Conservation (phyloP, 305 asterid genomes). For the Fraxinus platypoda region DNA sequence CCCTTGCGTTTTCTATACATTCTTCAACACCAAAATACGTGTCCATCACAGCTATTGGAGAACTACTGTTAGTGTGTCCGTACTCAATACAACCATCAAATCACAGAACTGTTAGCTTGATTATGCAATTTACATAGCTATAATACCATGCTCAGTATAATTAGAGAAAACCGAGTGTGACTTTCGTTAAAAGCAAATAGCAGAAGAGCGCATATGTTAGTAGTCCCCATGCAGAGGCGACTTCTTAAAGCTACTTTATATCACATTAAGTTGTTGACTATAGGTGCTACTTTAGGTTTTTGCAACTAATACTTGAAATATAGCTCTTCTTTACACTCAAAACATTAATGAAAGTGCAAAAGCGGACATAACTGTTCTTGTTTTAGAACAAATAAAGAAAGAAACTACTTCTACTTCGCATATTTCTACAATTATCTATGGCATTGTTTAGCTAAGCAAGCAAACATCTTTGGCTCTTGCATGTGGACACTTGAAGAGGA, state of each 20-base stretch:
- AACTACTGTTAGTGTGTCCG: not conserved
- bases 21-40: not conserved
- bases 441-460: not conserved
- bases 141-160: not conserved
- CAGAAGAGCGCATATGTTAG: not conserved
- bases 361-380: not conserved
- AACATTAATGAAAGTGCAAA: not conserved
- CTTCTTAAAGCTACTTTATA: not conserved
- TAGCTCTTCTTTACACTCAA: not conserved
- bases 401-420: not conserved
- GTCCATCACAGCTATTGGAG: not conserved
- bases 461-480: not conserved
- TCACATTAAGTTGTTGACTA: not conserved
- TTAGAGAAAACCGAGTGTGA: not conserved
- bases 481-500: not conserved
- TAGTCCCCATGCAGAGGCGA: not conserved
- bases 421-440: not conserved
- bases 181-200: not conserved
- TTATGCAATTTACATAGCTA: not conserved
- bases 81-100: constrained; percentile 5
- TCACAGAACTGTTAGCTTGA: not conserved
- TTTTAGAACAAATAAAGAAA: not conserved
- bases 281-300: not conserved
- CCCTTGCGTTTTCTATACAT: not conserved
- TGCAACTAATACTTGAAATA: not conserved